Base-by-base conservation (phyloP, 305 asterid species). In the Fraxinus dipetala region DNA sequence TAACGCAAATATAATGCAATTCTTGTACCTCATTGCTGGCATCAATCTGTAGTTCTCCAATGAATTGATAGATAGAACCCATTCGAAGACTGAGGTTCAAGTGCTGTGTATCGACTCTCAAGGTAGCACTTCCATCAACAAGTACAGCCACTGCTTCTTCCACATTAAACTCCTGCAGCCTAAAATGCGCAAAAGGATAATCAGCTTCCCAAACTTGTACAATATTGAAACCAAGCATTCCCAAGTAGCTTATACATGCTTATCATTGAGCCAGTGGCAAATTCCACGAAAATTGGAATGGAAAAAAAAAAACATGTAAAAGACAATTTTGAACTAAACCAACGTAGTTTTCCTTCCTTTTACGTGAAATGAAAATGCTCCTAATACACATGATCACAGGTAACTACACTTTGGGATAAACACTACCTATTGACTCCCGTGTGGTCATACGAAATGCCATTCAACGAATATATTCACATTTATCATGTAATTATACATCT, bases 21-120 rank as follows among this genome's bases (percentile, higher is more conserved):
- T 9, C 32, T 4, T 63, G 22, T 84, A 95, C 99, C 96, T 96
- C 91, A 74, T 88, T 80, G 75, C 38, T 34, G 80, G 95, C 89
- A 24, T 90, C 89, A 38, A 94, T 85, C 43, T 87, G 89, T 76
- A 96, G 88, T 85, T 96, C 99, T 43, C 99, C 99, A 28, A 96
- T 94, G 87, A 96, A 96, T 85, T 96, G 98, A 85, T 92, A 94
- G 79, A 90, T 81, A 5, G 98, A 94, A 63, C 97, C 98, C 28
- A 78, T 7, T 28, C 92, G 92, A 80, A 96, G 86, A 86, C 84
- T 92, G 90, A 96, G 83, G 43, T 77, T 88, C 88, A 94, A 81
- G 89, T 84, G 90, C 83, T 91, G 91, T 1, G 95, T 91, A 79
- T 91, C 94, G 10, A 94, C 84, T 87, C 86, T 90, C 80, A 96